phyloP scores from a whole-genome alignment of 164 flowering plant genomes.

The Hamamelis virginiana region DNA sequence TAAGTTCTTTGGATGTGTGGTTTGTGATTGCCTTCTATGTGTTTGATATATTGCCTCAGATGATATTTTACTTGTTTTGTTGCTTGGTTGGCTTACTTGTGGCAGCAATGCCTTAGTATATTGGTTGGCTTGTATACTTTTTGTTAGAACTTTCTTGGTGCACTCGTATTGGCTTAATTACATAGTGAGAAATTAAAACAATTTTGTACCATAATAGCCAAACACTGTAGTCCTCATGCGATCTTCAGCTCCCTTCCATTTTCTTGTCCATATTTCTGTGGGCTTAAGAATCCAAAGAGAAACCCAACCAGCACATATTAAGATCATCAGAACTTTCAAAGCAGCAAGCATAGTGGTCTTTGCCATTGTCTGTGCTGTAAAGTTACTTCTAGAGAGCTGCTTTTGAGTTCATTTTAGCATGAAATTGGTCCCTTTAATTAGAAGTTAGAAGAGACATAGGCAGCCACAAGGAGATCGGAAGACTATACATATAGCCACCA shows the following conservation, averaged over 20 bases:
- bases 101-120: too few species aligned
- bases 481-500: constrained; percentile 4
- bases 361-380: constrained; percentile 33
- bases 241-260: constrained; percentile 71
- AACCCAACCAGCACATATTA: constrained; percentile 57
- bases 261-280: constrained; percentile 64
- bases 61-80: too few species aligned
- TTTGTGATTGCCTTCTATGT: too few species aligned
- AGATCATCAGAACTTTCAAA: constrained; percentile 46
- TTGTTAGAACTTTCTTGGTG: too few species aligned
- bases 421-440: constrained; percentile 3
- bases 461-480: background rate
- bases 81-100: too few species aligned
- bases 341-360: constrained; percentile 14
- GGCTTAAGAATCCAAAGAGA: constrained; percentile 76
- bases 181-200: too few species aligned
- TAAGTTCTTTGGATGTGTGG: too few species aligned
- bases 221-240: constrained; percentile 37
- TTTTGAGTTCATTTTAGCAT: background rate
- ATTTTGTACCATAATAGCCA: constrained; percentile 54
- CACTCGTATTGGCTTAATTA: too few species aligned
- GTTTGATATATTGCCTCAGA: too few species aligned
- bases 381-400: background rate
- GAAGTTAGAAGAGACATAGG: background rate
- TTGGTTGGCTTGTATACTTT: too few species aligned